Percentiles rank a stretch among this genome's conserved stretches.
phyloP scores from a whole-genome alignment of 345 rosid genomes.

The Salix caprea region DNA sequence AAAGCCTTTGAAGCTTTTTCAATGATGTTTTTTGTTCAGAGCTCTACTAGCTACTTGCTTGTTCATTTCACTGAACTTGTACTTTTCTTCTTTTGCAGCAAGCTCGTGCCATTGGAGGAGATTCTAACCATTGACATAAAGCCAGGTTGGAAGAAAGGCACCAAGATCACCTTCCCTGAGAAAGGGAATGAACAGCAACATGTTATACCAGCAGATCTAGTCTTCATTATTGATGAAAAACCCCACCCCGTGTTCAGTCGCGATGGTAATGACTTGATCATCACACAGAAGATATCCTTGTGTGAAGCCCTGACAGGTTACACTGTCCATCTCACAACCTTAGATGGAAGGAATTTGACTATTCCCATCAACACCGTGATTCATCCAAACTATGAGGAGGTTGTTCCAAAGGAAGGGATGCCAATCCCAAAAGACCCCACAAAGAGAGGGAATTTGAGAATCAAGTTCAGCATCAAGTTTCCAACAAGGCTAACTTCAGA shows the following conservation, averaged over 20 bases:
- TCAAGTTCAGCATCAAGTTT: slow-evolving; percentile 12
- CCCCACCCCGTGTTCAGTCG: slow-evolving; percentile 9
- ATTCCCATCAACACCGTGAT: slow-evolving; percentile 11
- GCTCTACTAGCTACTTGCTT: neutral
- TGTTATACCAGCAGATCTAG: slow-evolving; percentile 11
- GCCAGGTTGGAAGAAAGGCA: slow-evolving; percentile 17
- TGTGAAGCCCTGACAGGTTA: slow-evolving; percentile 15
- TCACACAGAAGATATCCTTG: slow-evolving; percentile 3
- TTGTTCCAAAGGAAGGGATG: slow-evolving; percentile 16
- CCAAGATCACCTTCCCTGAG: slow-evolving; percentile 18
- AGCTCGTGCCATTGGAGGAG: slow-evolving; percentile 8
- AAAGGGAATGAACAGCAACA: slow-evolving; percentile 10
- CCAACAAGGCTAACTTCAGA: slow-evolving; percentile 23
- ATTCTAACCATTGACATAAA: slow-evolving; percentile 9
- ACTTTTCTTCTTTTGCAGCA: neutral
- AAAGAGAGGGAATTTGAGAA: slow-evolving; percentile 16
- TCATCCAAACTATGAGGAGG: slow-evolving; percentile 16
- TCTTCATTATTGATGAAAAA: slow-evolving; percentile 13
- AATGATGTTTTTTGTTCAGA: neutral
- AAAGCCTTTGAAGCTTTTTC: neutral
- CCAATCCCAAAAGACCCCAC: slow-evolving; percentile 10
- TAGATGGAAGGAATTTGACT: slow-evolving; percentile 12
- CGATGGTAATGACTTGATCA: slow-evolving; percentile 7
- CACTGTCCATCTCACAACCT: slow-evolving; percentile 16
- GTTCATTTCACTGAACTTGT: neutral